A percentile compares a stretch with the other conserved stretches of the same genome.
phyloP scores from a whole-genome alignment of 2,329 filamentous ascomycete genomes.

The Coleophoma crateriformis region DNA sequence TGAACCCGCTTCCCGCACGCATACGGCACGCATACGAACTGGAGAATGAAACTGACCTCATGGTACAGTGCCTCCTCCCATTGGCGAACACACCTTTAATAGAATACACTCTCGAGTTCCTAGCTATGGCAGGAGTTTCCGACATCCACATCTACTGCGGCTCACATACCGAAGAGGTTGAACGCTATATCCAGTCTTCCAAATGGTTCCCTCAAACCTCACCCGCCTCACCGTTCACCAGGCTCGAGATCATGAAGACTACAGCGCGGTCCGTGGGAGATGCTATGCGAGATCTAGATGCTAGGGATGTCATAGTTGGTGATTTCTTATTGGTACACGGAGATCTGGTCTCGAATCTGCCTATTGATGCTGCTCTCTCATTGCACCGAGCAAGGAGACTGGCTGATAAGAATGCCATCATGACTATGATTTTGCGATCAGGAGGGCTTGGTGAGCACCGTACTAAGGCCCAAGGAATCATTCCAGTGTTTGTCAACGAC shows the following conservation, averaged over 20 bases:
- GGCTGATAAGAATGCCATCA: constrained; percentile 89
- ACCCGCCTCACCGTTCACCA: constrained; percentile 64
- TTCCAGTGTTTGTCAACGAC: constrained; percentile 83
- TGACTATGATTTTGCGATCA: constrained; percentile 89
- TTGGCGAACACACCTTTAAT: constrained; percentile 92
- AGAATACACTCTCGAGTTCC: constrained; percentile 95
- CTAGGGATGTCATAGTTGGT: constrained; percentile 74
- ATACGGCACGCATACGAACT: no score
- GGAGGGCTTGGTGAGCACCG: constrained; percentile 65
- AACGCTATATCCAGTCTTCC: constrained; percentile 78
- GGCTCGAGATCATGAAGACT: constrained; percentile 77
- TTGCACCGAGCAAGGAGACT: constrained; percentile 76
- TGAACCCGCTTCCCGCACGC: constrained; percentile 21
- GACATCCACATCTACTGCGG: constrained; percentile 92
- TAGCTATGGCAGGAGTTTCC: constrained; percentile 91
- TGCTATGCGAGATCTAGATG: constrained; percentile 89
- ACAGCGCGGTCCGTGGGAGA: constrained; percentile 86
- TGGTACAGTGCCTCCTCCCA: constrained; percentile 77
- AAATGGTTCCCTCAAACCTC: constrained; percentile 69
- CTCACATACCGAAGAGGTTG: constrained; percentile 79
- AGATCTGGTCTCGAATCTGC: constrained; percentile 84
- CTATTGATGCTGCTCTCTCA: constrained; percentile 72
- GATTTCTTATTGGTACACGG: constrained; percentile 93
- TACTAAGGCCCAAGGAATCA: constrained; percentile 69
- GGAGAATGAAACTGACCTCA: constrained; percentile 1